phyloP scores from a whole-genome alignment of 1,284 basidiomycete genomes.

The Spongiforma sp. region DNA sequence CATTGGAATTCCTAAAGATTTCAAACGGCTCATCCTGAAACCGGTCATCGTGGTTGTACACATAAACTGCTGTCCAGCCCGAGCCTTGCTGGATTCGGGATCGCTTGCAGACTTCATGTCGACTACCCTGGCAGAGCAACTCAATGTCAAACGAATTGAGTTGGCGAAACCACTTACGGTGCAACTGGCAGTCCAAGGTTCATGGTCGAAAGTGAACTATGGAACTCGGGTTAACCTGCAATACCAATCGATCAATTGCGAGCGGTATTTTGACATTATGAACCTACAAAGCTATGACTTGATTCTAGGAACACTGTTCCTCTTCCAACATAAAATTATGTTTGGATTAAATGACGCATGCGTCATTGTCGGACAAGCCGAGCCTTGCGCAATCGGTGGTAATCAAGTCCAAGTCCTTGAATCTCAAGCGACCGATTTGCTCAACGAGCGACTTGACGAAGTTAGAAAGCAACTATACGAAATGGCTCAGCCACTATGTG shows the following conservation, averaged over 20 bases:
- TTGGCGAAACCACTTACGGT: too few relatives aligned
- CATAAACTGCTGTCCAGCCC: too few relatives aligned
- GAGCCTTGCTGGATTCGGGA: too few relatives aligned
- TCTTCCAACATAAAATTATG: conserved; percentile 35
- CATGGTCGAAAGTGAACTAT: conserved; percentile 34
- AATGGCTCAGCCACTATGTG: conserved; percentile 32
- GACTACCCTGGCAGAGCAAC: too few relatives aligned
- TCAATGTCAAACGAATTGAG: conserved; percentile 19
- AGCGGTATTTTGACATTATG: conserved; percentile 28
- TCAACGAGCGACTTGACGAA: conserved; percentile 7
- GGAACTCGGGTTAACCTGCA: conserved; percentile 20
- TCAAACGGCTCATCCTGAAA: conserved; percentile 2
- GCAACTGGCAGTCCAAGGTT: conserved; percentile 36
- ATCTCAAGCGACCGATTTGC: conserved; percentile 15
- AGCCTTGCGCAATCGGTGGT: conserved; percentile 23
- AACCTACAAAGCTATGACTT: conserved; percentile 41
- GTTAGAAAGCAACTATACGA: conserved; percentile 16
- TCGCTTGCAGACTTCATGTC: too few relatives aligned
- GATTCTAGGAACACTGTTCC: conserved; percentile 39
- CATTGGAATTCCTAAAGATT: conserved; percentile 9
- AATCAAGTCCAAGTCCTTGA: conserved; percentile 23
- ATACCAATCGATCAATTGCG: conserved; percentile 36
- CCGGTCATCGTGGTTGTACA: too few relatives aligned
- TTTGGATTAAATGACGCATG: conserved; percentile 18
- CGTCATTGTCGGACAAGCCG: conserved; percentile 25